A percentile compares a stretch with the other conserved stretches of the same genome.
Conservation (phyloP, 169 alveolate species). For the Eimeria maxima region DNA sequence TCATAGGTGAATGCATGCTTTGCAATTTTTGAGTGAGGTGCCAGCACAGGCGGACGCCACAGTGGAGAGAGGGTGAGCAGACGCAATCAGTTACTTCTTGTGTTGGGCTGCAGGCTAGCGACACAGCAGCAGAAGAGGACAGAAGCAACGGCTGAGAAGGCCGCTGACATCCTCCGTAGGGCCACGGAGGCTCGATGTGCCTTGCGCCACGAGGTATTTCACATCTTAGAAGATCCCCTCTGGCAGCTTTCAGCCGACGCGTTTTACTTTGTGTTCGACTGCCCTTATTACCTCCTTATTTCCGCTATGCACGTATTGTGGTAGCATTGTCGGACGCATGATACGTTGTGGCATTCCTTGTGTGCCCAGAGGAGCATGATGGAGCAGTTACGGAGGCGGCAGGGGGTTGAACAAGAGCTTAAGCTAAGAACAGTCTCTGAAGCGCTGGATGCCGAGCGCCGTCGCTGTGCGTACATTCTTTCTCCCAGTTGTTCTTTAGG, state of each 20-base stretch:
- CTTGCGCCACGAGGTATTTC: slow-evolving; percentile 50
- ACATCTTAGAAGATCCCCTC: neutral
- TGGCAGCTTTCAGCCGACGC: neutral
- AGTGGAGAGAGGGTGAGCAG: neutral
- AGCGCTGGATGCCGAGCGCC: slow-evolving; percentile 56
- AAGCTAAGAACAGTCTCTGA: neutral
- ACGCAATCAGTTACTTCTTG: no score
- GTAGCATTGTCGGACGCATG: neutral
- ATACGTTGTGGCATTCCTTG: neutral
- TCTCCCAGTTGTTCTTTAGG: neutral
- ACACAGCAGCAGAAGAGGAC: slow-evolving; percentile 32
- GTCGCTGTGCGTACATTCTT: slow-evolving; percentile 53
- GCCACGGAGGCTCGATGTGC: slow-evolving; percentile 43
- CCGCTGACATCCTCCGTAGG: slow-evolving; percentile 48
- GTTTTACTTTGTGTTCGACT: neutral
- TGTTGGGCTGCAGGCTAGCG: slow-evolving; percentile 23
- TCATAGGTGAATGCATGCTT: neutral
- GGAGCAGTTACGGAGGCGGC: slow-evolving; percentile 24
- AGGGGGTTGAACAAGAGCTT: neutral
- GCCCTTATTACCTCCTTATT: neutral
- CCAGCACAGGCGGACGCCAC: neutral
- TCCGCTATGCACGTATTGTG: neutral
- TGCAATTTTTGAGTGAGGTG: neutral
- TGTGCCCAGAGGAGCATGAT: slow-evolving; percentile 46
- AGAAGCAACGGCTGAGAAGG: slow-evolving; percentile 48